Percentiles rank a stretch among this genome's conserved stretches.
phyloP scores from a whole-genome alignment of 1,139 yeast genomes.

The Pneumocystis sp. region DNA sequence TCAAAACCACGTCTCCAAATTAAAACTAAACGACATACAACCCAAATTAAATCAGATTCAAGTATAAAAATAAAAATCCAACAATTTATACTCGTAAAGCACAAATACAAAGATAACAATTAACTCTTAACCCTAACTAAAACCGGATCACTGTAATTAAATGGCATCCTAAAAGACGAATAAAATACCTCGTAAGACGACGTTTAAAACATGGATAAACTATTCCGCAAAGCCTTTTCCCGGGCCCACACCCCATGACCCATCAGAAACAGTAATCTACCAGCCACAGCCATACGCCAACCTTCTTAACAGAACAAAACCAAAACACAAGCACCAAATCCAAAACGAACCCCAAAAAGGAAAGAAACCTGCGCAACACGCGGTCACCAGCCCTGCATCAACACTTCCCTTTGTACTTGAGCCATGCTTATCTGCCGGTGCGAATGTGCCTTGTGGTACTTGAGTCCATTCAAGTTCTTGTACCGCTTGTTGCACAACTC shows the following conservation, averaged over 20 bases:
- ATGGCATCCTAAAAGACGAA: background rate
- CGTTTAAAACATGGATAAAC: background rate
- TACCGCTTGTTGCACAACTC: constrained; percentile 96
- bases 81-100: background rate
- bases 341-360: constrained; percentile 4
- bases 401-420: background rate
- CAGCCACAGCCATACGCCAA: background rate
- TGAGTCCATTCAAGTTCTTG: constrained; percentile 88
- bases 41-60: background rate
- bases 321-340: constrained; percentile 20
- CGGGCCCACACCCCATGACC: too few species aligned
- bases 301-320: constrained; percentile 12
- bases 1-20: background rate
- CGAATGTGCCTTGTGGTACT: constrained; percentile 94
- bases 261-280: background rate
- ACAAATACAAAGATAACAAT: background rate
- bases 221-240: background rate
- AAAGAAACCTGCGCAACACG: background rate
- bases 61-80: background rate
- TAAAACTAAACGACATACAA: background rate
- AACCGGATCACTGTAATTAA: background rate
- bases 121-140: too few species aligned
- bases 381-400: background rate
- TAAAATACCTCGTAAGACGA: background rate
- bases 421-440: constrained; percentile 5